Evolutionary conservation across 2,329 filamentous ascomycete genomes (phyloP).

Genomic region (Alternaria viburni): DNA sequence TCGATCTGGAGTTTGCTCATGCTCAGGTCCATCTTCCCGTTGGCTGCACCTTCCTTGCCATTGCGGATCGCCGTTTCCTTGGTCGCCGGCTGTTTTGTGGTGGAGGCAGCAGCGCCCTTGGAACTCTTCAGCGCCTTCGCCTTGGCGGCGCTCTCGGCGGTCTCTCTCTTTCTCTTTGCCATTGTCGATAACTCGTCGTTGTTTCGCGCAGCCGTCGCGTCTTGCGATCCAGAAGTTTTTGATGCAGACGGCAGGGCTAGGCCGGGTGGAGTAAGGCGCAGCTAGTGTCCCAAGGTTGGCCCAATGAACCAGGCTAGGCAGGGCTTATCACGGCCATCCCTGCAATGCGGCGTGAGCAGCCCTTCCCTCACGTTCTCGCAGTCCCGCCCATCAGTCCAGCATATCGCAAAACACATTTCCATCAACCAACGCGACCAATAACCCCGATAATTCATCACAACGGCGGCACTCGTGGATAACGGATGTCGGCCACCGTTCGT

Average conservation of each 20-base stretch:
- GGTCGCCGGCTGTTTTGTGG: conserved; percentile 23
- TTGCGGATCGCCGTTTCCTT: conserved; percentile 21
- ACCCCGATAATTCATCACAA: conserved; percentile 45
- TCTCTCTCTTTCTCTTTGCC: conserved; percentile 47
- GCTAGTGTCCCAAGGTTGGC: conserved; percentile 3
- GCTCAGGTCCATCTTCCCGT: conserved; percentile 22
- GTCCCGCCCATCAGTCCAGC: conserved; percentile 36
- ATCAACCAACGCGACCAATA: conserved; percentile 42
- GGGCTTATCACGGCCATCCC: conserved; percentile 31
- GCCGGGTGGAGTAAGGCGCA: conserved; percentile 12
- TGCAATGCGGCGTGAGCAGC: conserved; percentile 21
- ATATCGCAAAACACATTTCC: conserved; percentile 39
- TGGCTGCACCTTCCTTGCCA: conserved; percentile 24
- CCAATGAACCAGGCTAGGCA: conserved; percentile 22
- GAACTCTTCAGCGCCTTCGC: conserved; percentile 36
- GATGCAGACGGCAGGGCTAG: conserved; percentile 28
- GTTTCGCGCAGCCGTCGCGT: conserved; percentile 4
- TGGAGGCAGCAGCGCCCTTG: conserved; percentile 28
- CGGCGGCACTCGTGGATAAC: conserved; percentile 54
- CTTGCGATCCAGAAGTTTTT: conserved; percentile 27
- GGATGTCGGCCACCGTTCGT: conserved; percentile 54
- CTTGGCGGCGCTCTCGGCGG: conserved; percentile 19
- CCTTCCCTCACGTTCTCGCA: conserved; percentile 34
- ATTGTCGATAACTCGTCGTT: conserved; percentile 25
- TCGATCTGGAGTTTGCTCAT: conserved; percentile 22